A percentile compares a stretch with the other conserved stretches of the same genome.
These are phyloP conservation scores for Phytophthora pluvialis DNA, from an alignment of 352 stramenopile species.

Conservation along the genomic window DNA sequence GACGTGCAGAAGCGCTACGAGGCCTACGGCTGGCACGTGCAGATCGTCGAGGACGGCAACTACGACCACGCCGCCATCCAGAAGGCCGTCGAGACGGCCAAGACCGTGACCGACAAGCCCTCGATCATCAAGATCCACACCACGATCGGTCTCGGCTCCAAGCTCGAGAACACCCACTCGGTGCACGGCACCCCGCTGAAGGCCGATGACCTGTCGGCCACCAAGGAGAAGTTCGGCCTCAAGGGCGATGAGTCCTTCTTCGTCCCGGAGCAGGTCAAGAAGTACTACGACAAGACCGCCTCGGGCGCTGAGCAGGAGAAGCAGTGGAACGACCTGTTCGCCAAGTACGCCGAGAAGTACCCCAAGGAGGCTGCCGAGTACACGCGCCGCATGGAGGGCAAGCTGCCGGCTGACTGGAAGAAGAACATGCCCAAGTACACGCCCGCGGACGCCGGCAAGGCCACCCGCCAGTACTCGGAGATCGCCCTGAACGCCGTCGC, in stretches of 20 bases:
- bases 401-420: slow-evolving; percentile 93
- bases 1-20: slow-evolving; percentile 98
- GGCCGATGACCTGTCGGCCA: slow-evolving; percentile 90
- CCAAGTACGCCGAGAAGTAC: slow-evolving; percentile 89
- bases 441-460: slow-evolving; percentile 87
- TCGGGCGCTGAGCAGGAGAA: slow-evolving; percentile 73
- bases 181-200: slow-evolving; percentile 98
- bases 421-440: slow-evolving; percentile 93
- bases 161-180: slow-evolving; percentile 91
- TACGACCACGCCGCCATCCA: slow-evolving; percentile 93
- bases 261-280: slow-evolving; percentile 94
- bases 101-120: slow-evolving; percentile 96
- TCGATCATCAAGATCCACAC: slow-evolving; percentile 99
- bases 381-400: slow-evolving; percentile 91
- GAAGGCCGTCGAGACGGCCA: slow-evolving; percentile 93
- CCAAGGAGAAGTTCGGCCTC: slow-evolving; percentile 94
- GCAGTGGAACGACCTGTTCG: slow-evolving; percentile 94
- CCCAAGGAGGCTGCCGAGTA: slow-evolving; percentile 96
- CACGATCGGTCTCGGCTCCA: slow-evolving; percentile 96
- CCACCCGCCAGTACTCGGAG: slow-evolving; percentile 96
- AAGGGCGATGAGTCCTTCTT: slow-evolving; percentile 93
- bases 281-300: slow-evolving; percentile 89
- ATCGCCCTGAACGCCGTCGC: slow-evolving; percentile 96
- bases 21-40: slow-evolving; percentile 98
- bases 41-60: slow-evolving; percentile 95